A percentile compares a stretch with the other conserved stretches of the same genome.
Conservation (phyloP, 345 rosid species). For the Gossypium herbaceum region DNA sequence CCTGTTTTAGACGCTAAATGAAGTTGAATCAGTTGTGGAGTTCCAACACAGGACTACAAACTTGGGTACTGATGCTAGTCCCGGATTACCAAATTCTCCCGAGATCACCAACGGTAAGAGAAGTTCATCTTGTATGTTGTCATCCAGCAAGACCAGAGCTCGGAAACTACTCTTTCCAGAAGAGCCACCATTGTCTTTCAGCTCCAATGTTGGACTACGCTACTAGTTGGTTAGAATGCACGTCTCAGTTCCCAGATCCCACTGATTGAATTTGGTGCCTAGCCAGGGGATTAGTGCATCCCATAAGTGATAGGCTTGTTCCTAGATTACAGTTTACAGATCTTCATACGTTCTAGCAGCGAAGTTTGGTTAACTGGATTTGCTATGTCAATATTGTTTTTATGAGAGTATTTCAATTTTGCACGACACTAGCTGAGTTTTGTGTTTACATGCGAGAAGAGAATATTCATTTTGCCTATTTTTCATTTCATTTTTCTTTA, state of each 20-base stretch:
- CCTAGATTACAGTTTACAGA: neutral
- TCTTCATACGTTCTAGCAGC: neutral
- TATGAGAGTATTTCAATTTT: neutral
- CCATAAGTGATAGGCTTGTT: neutral
- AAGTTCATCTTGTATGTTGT: neutral
- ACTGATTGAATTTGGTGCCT: neutral
- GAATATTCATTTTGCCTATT: neutral
- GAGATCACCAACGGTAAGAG: neutral
- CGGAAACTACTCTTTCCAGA: conserved; percentile 12
- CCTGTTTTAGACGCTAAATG: conserved; percentile 24
- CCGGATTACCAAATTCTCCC: conserved; percentile 13
- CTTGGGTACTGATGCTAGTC: neutral
- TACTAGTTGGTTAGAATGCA: neutral
- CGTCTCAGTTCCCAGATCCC: neutral
- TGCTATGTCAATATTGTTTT: neutral
- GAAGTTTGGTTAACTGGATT: neutral
- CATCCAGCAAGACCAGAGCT: conserved; percentile 6
- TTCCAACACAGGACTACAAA: conserved; percentile 8
- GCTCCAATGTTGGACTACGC: neutral
- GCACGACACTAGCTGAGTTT: neutral
- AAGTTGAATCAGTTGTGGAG: conserved; percentile 29
- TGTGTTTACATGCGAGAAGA: neutral
- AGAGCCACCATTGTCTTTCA: conserved; percentile 3
- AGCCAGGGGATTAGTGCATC: neutral
- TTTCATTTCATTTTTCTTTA: neutral